A percentile compares a stretch with the other conserved stretches of the same genome.
phyloP scores from a whole-genome alignment of 1,284 basidiomycete species.

The Sanghuangporus weigelae region DNA sequence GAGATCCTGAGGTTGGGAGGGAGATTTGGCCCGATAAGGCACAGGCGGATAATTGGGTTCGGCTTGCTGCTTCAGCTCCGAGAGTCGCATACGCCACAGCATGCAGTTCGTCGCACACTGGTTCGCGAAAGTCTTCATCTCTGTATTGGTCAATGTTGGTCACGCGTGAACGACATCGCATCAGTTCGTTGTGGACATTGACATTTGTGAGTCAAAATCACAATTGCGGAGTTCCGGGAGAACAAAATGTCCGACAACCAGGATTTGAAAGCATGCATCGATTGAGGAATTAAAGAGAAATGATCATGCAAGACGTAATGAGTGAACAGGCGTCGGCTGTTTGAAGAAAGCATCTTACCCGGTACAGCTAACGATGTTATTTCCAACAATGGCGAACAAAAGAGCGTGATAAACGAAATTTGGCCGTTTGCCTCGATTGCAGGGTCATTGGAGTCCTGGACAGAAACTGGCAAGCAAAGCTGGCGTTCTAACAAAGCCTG shows the following conservation, averaged over 20 bases:
- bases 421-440: conserved; percentile 78
- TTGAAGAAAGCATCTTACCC: conserved; percentile 39
- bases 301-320: neutral
- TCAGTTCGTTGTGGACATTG: neutral
- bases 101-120: conserved; percentile 62
- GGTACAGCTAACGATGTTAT: conserved; percentile 69
- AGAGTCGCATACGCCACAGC: conserved; percentile 56
- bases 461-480: conserved; percentile 71
- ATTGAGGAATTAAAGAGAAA: neutral
- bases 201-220: neutral
- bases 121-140: conserved; percentile 56
- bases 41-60: conserved; percentile 13
- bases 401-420: conserved; percentile 84
- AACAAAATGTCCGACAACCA: neutral
- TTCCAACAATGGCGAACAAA: conserved; percentile 79
- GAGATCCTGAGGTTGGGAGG: conserved; percentile 43
- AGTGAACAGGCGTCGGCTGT: neutral
- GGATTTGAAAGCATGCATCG: neutral
- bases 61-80: conserved; percentile 31
- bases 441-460: conserved; percentile 58
- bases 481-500: conserved; percentile 80
- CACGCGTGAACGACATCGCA: neutral
- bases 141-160: conserved; percentile 30
- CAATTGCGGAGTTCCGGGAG: neutral
- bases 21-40: conserved; percentile 23